Conservation (phyloP, 306 rosid genomes). For the Malus domestica region ASM211411v1 NC_041795.1:5890501-5891000, state of each 20-base stretch:
- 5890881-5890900: conserved; percentile 5
- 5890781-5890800: neutral
- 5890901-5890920: conserved; percentile 58
- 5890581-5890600: conserved; percentile 45
- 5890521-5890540: conserved; percentile 1
- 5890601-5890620: conserved; percentile 73
- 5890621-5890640: conserved; percentile 69
- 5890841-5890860: neutral
- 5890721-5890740: neutral
- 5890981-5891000: conserved; percentile 53
- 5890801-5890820: neutral
- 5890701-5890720: neutral
- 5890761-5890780: neutral
- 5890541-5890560: neutral
- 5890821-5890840: neutral
- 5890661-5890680: conserved; percentile 52
- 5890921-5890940: conserved; percentile 90
- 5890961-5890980: conserved; percentile 66
- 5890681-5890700: conserved; percentile 76
- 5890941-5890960: conserved; percentile 94
- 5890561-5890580: conserved; percentile 1
- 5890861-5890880: neutral
- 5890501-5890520: conserved; percentile 12
- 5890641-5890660: conserved; percentile 85
- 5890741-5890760: neutral